Percentiles rank a stretch among this genome's conserved stretches.
Evolutionary conservation across 2,329 filamentous ascomycete species (phyloP).

Genomic region (Teratosphaeria viscida): DNA sequence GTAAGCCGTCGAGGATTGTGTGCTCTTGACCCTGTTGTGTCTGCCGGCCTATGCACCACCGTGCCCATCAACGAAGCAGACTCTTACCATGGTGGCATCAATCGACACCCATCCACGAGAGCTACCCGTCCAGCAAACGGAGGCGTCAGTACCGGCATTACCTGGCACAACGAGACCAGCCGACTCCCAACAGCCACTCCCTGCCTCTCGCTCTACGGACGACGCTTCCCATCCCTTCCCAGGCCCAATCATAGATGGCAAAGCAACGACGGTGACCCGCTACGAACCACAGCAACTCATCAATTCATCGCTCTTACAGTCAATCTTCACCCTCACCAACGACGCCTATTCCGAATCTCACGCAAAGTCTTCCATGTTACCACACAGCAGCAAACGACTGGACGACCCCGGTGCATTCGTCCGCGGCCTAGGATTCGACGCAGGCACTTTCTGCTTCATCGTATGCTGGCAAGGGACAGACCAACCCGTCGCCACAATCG

Average conservation of each 20-base stretch:
- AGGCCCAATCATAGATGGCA: slow-evolving; percentile 6
- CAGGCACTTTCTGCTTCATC: slow-evolving; percentile 10
- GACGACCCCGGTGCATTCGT: slow-evolving; percentile 2
- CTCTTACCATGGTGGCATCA: neutral
- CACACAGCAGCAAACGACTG: neutral
- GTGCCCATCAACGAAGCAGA: neutral
- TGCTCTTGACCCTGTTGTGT: no score
- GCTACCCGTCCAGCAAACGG: neutral
- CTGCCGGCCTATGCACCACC: neutral
- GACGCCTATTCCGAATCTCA: slow-evolving; percentile 5
- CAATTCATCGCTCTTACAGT: slow-evolving; percentile 1
- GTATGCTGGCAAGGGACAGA: slow-evolving; percentile 3
- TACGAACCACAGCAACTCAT: slow-evolving; percentile 7
- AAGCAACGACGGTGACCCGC: slow-evolving; percentile 8
- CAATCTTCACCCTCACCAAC: slow-evolving; percentile 9
- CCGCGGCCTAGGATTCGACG: slow-evolving; percentile 3
- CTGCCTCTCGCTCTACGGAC: neutral
- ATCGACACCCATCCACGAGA: neutral
- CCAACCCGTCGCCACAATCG: slow-evolving; percentile 5
- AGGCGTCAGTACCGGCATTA: neutral
- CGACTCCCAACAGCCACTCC: neutral
- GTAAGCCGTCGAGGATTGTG: no score
- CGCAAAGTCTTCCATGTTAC: neutral
- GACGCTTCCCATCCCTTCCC: neutral
- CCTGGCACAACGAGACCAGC: neutral